phyloP scores from a whole-genome alignment of 805 yeast species.

The Wickerhamiella domercqiae region DNA sequence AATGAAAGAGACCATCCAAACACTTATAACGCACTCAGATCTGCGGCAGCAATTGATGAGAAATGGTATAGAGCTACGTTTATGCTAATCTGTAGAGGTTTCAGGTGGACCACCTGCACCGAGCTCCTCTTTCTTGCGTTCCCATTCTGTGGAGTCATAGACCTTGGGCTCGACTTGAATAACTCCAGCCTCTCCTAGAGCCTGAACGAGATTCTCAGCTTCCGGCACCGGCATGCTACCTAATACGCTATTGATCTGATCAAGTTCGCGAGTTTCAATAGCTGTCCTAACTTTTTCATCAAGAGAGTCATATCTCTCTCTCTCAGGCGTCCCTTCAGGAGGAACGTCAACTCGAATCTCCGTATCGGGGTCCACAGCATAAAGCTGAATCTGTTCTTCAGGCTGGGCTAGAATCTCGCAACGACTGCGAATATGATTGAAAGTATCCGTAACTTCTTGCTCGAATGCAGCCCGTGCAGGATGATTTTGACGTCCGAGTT shows the following conservation, averaged over 20 bases:
- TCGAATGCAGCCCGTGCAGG: slow-evolving; percentile 59
- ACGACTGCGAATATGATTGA: slow-evolving; percentile 57
- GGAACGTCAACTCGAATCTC: slow-evolving; percentile 51
- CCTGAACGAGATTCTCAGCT: slow-evolving; percentile 62
- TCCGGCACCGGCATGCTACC: slow-evolving; percentile 56
- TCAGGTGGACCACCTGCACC: no score
- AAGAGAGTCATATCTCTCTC: slow-evolving; percentile 38
- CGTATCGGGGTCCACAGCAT: slow-evolving; percentile 71
- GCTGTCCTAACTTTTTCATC: slow-evolving; percentile 60
- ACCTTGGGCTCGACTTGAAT: slow-evolving; percentile 56
- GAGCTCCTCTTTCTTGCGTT: slow-evolving; percentile 16
- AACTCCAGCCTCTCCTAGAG: slow-evolving; percentile 66
- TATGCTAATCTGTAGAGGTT: no score
- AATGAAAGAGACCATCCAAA: no score
- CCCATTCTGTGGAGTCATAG: slow-evolving; percentile 27
- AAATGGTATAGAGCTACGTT: no score
- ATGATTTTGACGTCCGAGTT: slow-evolving; percentile 35
- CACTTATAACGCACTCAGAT: no score
- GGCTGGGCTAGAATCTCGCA: slow-evolving; percentile 53
- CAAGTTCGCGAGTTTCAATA: slow-evolving; percentile 52
- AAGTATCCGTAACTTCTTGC: slow-evolving; percentile 61
- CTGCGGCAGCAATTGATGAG: no score
- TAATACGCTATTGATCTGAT: slow-evolving; percentile 69
- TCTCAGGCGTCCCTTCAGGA: slow-evolving; percentile 25
- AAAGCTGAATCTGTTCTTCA: slow-evolving; percentile 76